These are phyloP conservation scores for Acephala macrosclerotiorum DNA, from an alignment of 2,329 filamentous ascomycete species.

Conservation along the genomic window DNA sequence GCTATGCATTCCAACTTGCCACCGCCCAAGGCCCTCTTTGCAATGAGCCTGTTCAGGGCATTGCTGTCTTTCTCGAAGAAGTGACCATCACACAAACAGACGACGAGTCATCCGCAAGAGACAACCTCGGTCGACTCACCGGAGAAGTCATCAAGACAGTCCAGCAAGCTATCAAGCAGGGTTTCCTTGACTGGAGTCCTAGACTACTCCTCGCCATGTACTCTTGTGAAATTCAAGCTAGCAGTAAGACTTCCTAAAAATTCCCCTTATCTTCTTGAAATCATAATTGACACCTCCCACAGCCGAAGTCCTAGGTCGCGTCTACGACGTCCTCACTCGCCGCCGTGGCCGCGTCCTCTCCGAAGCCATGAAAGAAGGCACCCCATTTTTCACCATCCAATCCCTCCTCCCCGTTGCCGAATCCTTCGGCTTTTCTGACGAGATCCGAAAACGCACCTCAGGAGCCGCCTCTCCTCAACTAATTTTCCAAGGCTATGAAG, in stretches of 20 bases:
- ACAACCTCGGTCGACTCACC: slow-evolving; percentile 80
- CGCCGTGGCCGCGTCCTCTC: slow-evolving; percentile 88
- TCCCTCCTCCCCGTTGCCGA: slow-evolving; percentile 90
- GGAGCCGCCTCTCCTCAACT: slow-evolving; percentile 92
- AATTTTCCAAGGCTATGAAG: slow-evolving; percentile 90
- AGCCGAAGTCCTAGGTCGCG: slow-evolving; percentile 91
- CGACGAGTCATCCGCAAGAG: slow-evolving; percentile 61
- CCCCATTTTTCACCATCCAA: slow-evolving; percentile 93
- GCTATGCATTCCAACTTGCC: slow-evolving; percentile 92
- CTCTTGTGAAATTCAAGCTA: slow-evolving; percentile 95
- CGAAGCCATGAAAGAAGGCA: slow-evolving; percentile 93
- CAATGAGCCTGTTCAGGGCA: slow-evolving; percentile 89
- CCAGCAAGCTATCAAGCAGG: slow-evolving; percentile 81
- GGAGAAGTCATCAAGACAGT: slow-evolving; percentile 93
- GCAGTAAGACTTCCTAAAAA: slow-evolving; percentile 64
- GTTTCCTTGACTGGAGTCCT: slow-evolving; percentile 94
- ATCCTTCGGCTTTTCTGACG: slow-evolving; percentile 94
- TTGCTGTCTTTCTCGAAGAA: slow-evolving; percentile 90
- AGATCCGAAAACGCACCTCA: slow-evolving; percentile 93
- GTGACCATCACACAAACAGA: slow-evolving; percentile 67
- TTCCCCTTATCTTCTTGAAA: not conserved
- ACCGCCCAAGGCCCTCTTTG: slow-evolving; percentile 90
- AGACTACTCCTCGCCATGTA: slow-evolving; percentile 98
- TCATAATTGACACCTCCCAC: slow-evolving; percentile 31
- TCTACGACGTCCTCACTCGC: slow-evolving; percentile 97